Base-by-base conservation (phyloP, 371 early-diverging fungal genomes). In the Umbelopsis sp. region DNA sequence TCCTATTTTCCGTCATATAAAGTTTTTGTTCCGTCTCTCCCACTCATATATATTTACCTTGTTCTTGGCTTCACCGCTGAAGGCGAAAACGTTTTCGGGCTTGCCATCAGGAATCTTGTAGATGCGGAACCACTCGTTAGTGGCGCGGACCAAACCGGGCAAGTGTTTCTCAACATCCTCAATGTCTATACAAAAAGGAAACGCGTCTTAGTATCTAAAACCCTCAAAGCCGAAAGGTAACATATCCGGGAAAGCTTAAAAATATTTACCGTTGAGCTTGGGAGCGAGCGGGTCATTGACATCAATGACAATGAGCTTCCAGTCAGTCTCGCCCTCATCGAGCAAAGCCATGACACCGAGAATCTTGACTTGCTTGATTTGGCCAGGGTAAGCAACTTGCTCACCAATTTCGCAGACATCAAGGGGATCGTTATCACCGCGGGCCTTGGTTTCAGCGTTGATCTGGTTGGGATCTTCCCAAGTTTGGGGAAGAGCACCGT, bases 51-150 rank as follows among this genome's bases (percentile, higher is more conserved):
- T 29, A 29, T 29, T 53, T 72, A 86, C 88, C 73, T 87, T 93
- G 87, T 94, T 92, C 88, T 92, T 91, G 81, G 94, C 94, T 78
- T 94, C 91, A 70, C 98, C 99, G 73, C 90, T 89, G 88, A 99
- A 97, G 52, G 96, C 98, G 81, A 98, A 97, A 76, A 89, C 87
- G 87, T 99, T 99, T 79, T 93, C 92, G 68, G 93, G 93, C 89
- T 97, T 96, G 72, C 96, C 96, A 87, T 97, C 97, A 63, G 98
- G 97, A 75, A 98, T 92, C 85, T 99, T 98, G 93, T 98, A 97
- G 80, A 95, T 91, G 75, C 93, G 91, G 93, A 99, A 97, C 99
- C 99, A 98, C 79, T 95, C 94, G 75, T 92, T 90, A 50, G 97
- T 96, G 69, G 93, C 94, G 70, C 92, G 90, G 64, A 98, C 81